Evolutionary conservation across 2,329 filamentous ascomycete species (phyloP), one percentile per base, ranked within the genome.

Genomic region (Cytospora piceicola): DNA sequence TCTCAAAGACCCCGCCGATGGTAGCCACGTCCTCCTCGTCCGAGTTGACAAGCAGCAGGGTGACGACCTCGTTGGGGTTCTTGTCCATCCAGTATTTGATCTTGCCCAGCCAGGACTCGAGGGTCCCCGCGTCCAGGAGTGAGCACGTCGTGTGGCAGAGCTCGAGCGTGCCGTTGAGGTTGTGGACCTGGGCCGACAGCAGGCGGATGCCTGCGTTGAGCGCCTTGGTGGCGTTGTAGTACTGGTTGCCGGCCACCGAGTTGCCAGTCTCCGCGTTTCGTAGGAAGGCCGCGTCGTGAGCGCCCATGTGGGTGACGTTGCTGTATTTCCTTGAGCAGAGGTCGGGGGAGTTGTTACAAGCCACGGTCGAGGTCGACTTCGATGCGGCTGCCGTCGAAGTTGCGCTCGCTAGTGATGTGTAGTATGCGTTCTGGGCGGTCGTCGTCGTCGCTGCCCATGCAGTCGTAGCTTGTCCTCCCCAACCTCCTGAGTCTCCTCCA

Each of bases 271-370:
- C 83, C 30, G 79, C 75, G 72, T 92, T 88, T 58, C 90, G 83
- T 53, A 93, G 76, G 74, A 93, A 94, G 14, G 90, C 82, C 67
- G 86, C 88, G 77, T 93, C 85, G 78, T 94, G 91, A 22, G 90
- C 90, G 27, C 91, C 91, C 73, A 94, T 85, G 75, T 94, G 85
- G 3, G 91, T 94, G 71, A 95, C 85, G 70, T 90, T 87, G 78
- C 87, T 88, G 80, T 95, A 95, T 22, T 85, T 79, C 69, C 86
- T 86, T 68, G 79, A 80, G 81, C 92, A 95, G 51, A 95, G 84
- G 53, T 82, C 79, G 0, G 91, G 90, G 0, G 90, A 93, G 81
- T 94, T 94, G 79, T 95, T 95, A 84, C 92, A 95, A 36, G 88
- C 86, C 27, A 77, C 77, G 14, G 76, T 67, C 69, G 79, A 67